These are phyloP conservation scores for Leccinum solheimii DNA, from an alignment of 1,284 basidiomycete genomes.

Conservation along the genomic window DNA sequence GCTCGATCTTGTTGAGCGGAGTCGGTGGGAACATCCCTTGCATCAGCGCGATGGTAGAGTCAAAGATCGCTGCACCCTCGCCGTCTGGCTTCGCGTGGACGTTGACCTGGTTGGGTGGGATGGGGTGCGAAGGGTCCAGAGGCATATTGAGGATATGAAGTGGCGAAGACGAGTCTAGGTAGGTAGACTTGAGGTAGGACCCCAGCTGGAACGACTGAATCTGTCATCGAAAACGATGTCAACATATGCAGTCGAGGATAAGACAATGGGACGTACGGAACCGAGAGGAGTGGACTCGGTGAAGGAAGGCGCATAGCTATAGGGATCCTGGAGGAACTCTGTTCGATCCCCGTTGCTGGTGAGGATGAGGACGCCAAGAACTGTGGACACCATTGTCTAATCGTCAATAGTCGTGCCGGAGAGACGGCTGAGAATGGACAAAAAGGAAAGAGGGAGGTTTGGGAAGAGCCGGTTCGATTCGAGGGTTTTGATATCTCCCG, in stretches of 20 bases:
- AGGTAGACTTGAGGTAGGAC: slow-evolving; percentile 60
- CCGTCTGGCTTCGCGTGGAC: slow-evolving; percentile 80
- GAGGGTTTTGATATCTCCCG: slow-evolving; percentile 35
- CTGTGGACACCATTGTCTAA: slow-evolving; percentile 50
- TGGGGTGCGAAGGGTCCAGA: slow-evolving; percentile 30
- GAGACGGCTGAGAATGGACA: background rate
- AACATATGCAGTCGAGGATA: background rate
- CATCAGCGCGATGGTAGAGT: slow-evolving; percentile 71
- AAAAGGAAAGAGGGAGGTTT: slow-evolving; percentile 11
- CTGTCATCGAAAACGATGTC: slow-evolving; percentile 38
- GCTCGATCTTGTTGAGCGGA: slow-evolving; percentile 60
- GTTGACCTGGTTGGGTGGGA: slow-evolving; percentile 63
- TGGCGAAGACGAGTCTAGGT: slow-evolving; percentile 64
- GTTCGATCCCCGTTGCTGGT: slow-evolving; percentile 81
- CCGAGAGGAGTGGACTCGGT: slow-evolving; percentile 84
- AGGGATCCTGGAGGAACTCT: slow-evolving; percentile 69
- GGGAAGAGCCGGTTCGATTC: slow-evolving; percentile 5
- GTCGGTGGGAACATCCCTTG: slow-evolving; percentile 81
- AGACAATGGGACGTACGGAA: slow-evolving; percentile 50
- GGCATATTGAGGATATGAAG: slow-evolving; percentile 68
- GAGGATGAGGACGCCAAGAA: slow-evolving; percentile 80
- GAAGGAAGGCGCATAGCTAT: slow-evolving; percentile 65
- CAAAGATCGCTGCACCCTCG: slow-evolving; percentile 83
- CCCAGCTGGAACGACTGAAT: slow-evolving; percentile 75
- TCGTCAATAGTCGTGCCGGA: slow-evolving; percentile 16